Base-by-base conservation (phyloP, 1,284 basidiomycete genomes). In the Ustilago cynodontis region DNA sequence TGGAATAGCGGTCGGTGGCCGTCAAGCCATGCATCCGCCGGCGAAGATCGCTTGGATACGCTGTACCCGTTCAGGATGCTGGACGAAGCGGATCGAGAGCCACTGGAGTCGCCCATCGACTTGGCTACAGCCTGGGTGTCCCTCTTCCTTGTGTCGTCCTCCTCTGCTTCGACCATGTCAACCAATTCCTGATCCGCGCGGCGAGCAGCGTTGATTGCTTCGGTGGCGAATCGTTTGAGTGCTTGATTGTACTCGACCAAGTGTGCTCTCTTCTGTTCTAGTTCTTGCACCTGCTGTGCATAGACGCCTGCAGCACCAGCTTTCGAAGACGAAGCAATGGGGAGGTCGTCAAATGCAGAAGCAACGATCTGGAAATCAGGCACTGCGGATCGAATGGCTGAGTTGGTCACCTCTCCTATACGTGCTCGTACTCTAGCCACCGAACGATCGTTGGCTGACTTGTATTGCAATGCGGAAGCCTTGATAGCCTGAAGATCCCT, bases 351-450 rank as follows among this genome's bases (percentile, higher is more conserved):
- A 26, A 74, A 77, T 0, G 74, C 66, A 31, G 69, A 66, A 11
- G 71, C 67, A 18, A 74, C 72, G 11, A 81, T 71, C 37, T 68
- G 69, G n/a, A 81, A 78, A 60, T 78, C 69, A 1, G 78, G 78
- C 3, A 80, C 66, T 13, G 63, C 63, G 9, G 70, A 61, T 6
- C 75, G 69, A 20, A 78, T 67, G n/a, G 75, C 74, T 3, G 75
- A 72, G 54, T 60, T 71, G n/a, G 78, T 78, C 18, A 76, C 75
- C 22, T 81, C 71, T n/a, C 71, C 68, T 10, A 80, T 76, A n/a
- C 72, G 45, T 1, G 77, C 65, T 6, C 79, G 56, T 13, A 80
- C 59, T 5, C 78, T 59, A 2, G 75, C 72, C 1, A 74, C 64
- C 3, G 72, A 69, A 18, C 78, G 69, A 33, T 80, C 78, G 35